These are phyloP conservation scores for Tetrahymena elliotti DNA, from an alignment of 73 alveolate genomes.

Conservation along the genomic window DNA sequence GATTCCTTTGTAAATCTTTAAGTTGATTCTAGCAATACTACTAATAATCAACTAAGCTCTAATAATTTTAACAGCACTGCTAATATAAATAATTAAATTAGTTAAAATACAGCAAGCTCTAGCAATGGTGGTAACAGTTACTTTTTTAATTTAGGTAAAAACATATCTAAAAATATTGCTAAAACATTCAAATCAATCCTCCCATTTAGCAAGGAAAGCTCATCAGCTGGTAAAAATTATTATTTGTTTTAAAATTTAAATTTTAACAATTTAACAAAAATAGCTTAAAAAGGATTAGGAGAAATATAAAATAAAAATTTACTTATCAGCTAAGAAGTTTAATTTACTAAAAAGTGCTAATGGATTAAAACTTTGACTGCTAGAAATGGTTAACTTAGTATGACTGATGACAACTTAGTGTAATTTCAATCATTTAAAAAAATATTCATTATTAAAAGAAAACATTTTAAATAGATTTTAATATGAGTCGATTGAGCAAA, in stretches of 20 bases:
- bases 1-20: background rate
- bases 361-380: constrained; percentile 42
- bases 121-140: background rate
- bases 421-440: background rate
- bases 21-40: background rate
- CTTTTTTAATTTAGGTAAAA: background rate
- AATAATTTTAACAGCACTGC: background rate
- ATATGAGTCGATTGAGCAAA: constrained; percentile 29
- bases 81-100: background rate
- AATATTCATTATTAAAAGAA: background rate
- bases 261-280: background rate
- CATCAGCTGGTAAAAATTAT: background rate
- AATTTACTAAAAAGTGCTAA: background rate
- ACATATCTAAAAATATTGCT: background rate
- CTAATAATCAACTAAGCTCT: background rate
- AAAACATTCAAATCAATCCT: background rate
- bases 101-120: background rate
- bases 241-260: too few species aligned
- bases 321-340: constrained; percentile 1
- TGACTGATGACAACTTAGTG: constrained; percentile 14
- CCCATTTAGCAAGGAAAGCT: background rate
- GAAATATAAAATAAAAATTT: background rate
- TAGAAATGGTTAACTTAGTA: constrained; percentile 20
- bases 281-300: background rate
- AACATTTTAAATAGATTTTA: background rate